These are phyloP conservation scores for Physcomitrellopsis africana DNA, from an alignment of 225 moss, liverwort and hornwort species.

Conservation along the genomic window DNA sequence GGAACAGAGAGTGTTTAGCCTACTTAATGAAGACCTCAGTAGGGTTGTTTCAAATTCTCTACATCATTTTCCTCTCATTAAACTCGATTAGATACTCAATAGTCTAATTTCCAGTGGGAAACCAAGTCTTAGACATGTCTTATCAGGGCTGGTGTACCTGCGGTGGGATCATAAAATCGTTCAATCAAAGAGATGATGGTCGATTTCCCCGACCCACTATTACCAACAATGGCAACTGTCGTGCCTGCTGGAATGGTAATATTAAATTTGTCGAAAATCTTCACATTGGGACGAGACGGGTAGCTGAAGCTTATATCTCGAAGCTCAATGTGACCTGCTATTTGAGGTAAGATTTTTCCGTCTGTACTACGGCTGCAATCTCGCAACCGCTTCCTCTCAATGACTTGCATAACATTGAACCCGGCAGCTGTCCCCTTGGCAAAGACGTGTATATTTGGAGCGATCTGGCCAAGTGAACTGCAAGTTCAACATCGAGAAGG, in stretches of 20 bases:
- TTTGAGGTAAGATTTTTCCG: constrained; percentile 61
- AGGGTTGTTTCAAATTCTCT: no score
- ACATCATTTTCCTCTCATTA: no score
- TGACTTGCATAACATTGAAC: constrained; percentile 77
- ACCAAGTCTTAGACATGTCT: no score
- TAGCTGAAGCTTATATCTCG: constrained; percentile 81
- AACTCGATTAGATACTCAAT: no score
- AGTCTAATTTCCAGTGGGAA: no score
- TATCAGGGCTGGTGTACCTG: constrained; percentile 36
- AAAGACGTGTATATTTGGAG: constrained; percentile 81
- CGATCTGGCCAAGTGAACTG: constrained; percentile 87
- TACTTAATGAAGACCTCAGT: no score
- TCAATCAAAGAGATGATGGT: constrained; percentile 62
- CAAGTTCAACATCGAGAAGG: constrained; percentile 17
- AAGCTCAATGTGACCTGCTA: constrained; percentile 85
- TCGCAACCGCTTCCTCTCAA: constrained; percentile 69
- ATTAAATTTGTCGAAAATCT: constrained; percentile 76
- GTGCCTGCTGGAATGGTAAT: constrained; percentile 78
- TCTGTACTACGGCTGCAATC: constrained; percentile 52
- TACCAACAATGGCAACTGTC: constrained; percentile 85
- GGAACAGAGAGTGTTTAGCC: no score
- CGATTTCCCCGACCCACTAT: constrained; percentile 75
- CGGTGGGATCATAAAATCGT: constrained; percentile 58
- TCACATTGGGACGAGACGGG: constrained; percentile 82
- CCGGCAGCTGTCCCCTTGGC: constrained; percentile 90